Percentiles rank a stretch among this genome's conserved stretches.
Conservation (phyloP, 225 moss, liverwort and hornwort species). For the Sphagnum tenellum region DNA sequence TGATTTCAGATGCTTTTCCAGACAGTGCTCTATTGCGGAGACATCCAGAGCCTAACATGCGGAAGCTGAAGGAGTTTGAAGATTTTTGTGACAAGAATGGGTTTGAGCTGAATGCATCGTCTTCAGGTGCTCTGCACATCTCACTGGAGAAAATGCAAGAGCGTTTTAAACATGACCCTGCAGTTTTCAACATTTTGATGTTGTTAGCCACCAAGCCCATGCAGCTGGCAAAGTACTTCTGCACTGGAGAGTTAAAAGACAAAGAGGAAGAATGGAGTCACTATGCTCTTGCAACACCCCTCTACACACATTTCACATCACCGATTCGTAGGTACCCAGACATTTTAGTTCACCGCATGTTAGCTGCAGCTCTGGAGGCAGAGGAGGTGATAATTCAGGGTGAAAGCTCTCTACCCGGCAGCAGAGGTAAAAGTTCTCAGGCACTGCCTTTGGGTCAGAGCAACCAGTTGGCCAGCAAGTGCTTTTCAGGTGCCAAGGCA, state of each 20-base stretch:
- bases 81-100: conserved; percentile 78
- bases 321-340: conserved; percentile 96
- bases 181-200: conserved; percentile 79
- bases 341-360: conserved; percentile 85
- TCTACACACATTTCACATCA: conserved; percentile 94
- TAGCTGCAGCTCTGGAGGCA: conserved; percentile 86
- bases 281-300: conserved; percentile 85
- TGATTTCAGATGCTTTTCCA: conserved; percentile 92
- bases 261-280: conserved; percentile 81
- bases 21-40: conserved; percentile 74
- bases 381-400: conserved; percentile 43
- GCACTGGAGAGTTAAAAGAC: conserved; percentile 85
- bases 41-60: conserved; percentile 86
- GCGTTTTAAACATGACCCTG: conserved; percentile 70
- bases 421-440: conserved; percentile 19
- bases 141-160: conserved; percentile 87
- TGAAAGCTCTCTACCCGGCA: conserved; percentile 14
- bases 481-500: conserved; percentile 43
- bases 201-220: conserved; percentile 94
- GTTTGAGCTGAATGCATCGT: conserved; percentile 73
- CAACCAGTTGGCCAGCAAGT: conserved; percentile 1
- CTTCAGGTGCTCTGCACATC: conserved; percentile 82
- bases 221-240: conserved; percentile 97
- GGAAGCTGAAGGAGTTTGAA: conserved; percentile 87
- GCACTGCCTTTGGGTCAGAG: too few species aligned